Base-by-base conservation (phyloP, 495 filamentous ascomycete genomes). In the Hypoxylon fragiforme region DNA sequence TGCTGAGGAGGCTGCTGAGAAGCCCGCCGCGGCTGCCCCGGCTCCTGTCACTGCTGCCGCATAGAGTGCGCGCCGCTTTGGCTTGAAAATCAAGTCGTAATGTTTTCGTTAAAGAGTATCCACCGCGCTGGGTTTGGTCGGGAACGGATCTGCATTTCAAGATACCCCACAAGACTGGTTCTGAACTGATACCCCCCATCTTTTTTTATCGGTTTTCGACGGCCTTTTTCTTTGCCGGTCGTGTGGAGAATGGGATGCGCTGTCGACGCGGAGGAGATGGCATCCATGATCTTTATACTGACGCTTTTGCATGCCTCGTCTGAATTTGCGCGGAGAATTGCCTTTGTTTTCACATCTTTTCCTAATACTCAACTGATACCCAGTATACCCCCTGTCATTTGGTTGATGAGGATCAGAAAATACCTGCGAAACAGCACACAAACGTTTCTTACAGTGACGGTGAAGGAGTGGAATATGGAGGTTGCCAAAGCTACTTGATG, bases 71-170 rank as follows among this genome's bases (percentile, higher is more conserved):
- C 55, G 59, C 43, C 52, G 55, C 51, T 44, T 48, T 43, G 48
- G 52, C 46, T 49, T 59, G 16, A 35, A 58, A 45, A 57, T 47
- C 65, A 57, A 57, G 52, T 60, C 41, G 63, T 64, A 57, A 67
- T 66, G 62, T 58, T 60, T 66, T 60, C 63, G 62, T 67, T n/a
- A 57, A 61, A 62, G 55, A 54, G 44, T 61, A 49, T 61, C 65
- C 65, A 46, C 60, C 59, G 62, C 65, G 56, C 57, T 62, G 68
- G 73, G 64, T 70, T 71, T 71, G 72, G 71, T 70, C 70, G 70
- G 73, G 72, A 70, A 68, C 73, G 73, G 76, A 72, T 77, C 72
- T 79, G 76, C 76, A 77, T 79, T 77, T 79, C 71, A 71, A 77
- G 75, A 77, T 76, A 77, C 76, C 76, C 75, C 67, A 63, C 70